These are phyloP conservation scores for Orbilia javanica DNA, from an alignment of 2,329 filamentous ascomycete species.

Conservation along the genomic window DNA sequence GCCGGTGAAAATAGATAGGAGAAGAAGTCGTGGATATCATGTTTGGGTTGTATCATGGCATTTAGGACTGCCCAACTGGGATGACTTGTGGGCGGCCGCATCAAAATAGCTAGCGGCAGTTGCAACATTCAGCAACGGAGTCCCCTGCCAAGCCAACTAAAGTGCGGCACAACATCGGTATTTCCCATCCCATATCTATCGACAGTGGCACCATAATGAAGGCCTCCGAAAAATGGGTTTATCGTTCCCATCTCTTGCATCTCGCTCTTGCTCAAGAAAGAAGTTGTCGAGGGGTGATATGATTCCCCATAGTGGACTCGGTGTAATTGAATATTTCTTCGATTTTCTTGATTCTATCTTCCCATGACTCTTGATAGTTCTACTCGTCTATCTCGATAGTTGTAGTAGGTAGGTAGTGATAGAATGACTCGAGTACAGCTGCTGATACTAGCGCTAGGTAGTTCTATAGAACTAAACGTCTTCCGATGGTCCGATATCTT, in stretches of 20 bases:
- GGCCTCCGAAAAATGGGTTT: neutral
- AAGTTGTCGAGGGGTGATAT: slow-evolving; percentile 38
- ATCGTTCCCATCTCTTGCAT: slow-evolving; percentile 24
- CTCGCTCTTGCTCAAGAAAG: slow-evolving; percentile 43
- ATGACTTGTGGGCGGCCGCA: slow-evolving; percentile 43
- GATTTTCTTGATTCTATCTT: slow-evolving; percentile 59
- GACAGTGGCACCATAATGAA: slow-evolving; percentile 21
- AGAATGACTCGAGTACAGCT: slow-evolving; percentile 60
- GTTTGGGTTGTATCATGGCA: slow-evolving; percentile 24
- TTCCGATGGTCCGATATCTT: slow-evolving; percentile 57
- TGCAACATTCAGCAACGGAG: slow-evolving; percentile 22
- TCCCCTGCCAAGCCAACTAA: slow-evolving; percentile 52
- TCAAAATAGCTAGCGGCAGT: slow-evolving; percentile 29
- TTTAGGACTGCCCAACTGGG: slow-evolving; percentile 33
- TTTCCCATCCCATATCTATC: slow-evolving; percentile 17
- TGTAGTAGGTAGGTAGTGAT: slow-evolving; percentile 59
- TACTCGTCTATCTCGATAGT: slow-evolving; percentile 60
- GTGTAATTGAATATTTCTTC: slow-evolving; percentile 58
- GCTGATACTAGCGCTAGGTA: slow-evolving; percentile 60
- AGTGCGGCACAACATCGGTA: slow-evolving; percentile 39
- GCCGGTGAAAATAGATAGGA: slow-evolving; percentile 10
- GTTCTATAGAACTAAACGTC: slow-evolving; percentile 59
- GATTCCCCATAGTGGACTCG: slow-evolving; percentile 46
- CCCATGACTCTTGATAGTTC: slow-evolving; percentile 59
- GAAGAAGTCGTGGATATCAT: slow-evolving; percentile 26